Evolutionary conservation across 2,329 filamentous ascomycete species (phyloP).

Genomic region (Cadophora malorum): DNA sequence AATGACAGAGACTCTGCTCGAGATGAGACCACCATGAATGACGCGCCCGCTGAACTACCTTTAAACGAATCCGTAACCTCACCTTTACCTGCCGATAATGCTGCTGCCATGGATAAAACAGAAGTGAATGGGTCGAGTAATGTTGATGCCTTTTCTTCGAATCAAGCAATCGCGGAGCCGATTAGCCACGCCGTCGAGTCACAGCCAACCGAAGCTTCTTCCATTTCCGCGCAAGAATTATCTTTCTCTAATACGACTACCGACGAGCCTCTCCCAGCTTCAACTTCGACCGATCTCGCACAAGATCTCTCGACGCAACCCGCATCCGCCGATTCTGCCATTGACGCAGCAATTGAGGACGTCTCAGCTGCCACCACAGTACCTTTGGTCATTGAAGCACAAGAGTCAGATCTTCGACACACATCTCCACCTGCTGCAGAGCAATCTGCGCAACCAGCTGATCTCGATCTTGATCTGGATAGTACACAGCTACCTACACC

Average conservation of each 20-base stretch:
- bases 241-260: conserved; percentile 35
- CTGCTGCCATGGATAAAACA: conserved; percentile 8
- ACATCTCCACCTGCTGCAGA: conserved; percentile 25
- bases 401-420: conserved; percentile 44
- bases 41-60: conserved; percentile 33
- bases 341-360: conserved; percentile 40
- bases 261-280: conserved; percentile 31
- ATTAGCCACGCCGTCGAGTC: conserved; percentile 29
- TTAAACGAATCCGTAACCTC: conserved; percentile 31
- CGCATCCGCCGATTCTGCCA: conserved; percentile 32
- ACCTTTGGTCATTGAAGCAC: conserved; percentile 43
- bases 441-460: conserved; percentile 14
- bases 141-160: conserved; percentile 40
- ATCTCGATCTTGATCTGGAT: conserved; percentile 26
- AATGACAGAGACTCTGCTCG: conserved; percentile 42
- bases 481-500: conserved; percentile 21
- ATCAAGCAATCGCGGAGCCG: conserved; percentile 37
- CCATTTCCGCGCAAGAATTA: conserved; percentile 30
- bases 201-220: conserved; percentile 29
- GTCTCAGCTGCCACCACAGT: conserved; percentile 37
- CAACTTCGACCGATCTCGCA: conserved; percentile 28
- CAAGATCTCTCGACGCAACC: conserved; percentile 25
- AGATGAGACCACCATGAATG: conserved; percentile 42
- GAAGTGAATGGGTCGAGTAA: conserved; percentile 39
- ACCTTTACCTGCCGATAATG: conserved; percentile 25